Percentiles rank a stretch among this genome's conserved stretches.
Evolutionary conservation across 208 protist species (phyloP).

Genomic region (Kentomonas sorsogonicus): DNA sequence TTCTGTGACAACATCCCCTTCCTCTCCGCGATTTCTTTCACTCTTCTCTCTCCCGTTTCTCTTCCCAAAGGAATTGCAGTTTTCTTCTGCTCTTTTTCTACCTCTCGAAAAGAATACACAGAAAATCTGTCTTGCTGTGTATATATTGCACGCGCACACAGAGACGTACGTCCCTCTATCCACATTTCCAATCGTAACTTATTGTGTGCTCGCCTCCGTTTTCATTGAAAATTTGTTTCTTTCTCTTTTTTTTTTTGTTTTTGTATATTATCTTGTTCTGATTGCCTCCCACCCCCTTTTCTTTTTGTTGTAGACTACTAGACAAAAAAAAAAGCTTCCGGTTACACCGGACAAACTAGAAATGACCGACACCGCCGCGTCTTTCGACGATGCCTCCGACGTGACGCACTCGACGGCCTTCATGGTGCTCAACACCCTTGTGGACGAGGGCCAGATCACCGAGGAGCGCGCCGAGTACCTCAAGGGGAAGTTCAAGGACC

Average conservation of each 20-base stretch:
- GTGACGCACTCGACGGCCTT: conserved; percentile 87
- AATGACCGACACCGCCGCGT: neutral
- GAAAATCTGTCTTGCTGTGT: no score
- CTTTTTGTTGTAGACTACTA: neutral
- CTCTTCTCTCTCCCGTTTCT: no score
- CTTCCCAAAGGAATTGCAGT: neutral
- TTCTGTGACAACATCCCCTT: no score
- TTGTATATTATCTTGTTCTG: conserved; percentile 1
- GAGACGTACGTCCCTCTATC: no score
- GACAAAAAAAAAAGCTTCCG: neutral
- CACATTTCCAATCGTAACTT: no score
- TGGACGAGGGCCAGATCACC: conserved; percentile 83
- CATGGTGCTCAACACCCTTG: conserved; percentile 65
- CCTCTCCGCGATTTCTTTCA: no score
- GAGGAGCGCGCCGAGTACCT: conserved; percentile 83
- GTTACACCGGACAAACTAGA: neutral
- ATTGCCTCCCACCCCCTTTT: conserved; percentile 5
- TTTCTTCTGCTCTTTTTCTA: conserved; percentile 3
- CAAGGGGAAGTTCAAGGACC: conserved; percentile 79
- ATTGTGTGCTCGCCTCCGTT: no score
- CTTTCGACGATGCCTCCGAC: conserved; percentile 67
- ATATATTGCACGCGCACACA: no score
- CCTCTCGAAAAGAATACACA: no score
- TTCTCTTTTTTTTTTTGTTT: conserved; percentile 18
- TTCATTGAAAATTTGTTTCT: no score